These are phyloP conservation scores for Chrysosporium queenslandicum DNA, from an alignment of 2,329 filamentous ascomycete species.

Conservation along the genomic window DNA sequence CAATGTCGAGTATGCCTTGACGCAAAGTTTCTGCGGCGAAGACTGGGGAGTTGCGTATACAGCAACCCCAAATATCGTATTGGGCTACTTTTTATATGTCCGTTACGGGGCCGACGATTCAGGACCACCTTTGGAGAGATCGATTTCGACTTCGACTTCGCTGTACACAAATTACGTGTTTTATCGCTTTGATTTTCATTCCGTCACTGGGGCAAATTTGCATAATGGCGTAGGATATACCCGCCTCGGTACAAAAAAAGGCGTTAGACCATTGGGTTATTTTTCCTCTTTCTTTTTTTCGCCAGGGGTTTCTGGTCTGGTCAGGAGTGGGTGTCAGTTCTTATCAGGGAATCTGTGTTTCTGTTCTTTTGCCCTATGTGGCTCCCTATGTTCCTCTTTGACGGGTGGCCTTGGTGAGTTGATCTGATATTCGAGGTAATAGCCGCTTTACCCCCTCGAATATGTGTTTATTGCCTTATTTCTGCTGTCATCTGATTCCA, in stretches of 20 bases:
- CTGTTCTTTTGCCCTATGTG: background rate
- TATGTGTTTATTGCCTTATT: background rate
- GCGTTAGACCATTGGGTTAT: constrained; percentile 15
- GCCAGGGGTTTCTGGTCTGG: constrained; percentile 4
- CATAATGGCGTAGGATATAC: constrained; percentile 43
- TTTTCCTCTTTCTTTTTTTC: too few species aligned
- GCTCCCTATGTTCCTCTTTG: background rate
- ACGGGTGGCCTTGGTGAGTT: background rate
- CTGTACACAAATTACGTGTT: constrained; percentile 21
- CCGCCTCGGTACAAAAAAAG: constrained; percentile 27
- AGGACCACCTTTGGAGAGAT: constrained; percentile 6
- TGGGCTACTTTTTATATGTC: background rate
- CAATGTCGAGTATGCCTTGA: background rate
- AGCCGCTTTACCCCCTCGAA: background rate
- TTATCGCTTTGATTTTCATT: constrained; percentile 17
- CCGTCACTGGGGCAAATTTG: constrained; percentile 22
- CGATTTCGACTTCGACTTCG: constrained; percentile 12
- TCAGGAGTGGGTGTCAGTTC: constrained; percentile 6
- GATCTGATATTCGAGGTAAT: constrained; percentile 7
- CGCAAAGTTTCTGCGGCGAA: constrained; percentile 6
- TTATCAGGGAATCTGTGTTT: background rate
- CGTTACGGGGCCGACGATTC: constrained; percentile 11
- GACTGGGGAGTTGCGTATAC: background rate
- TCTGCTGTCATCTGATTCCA: background rate
- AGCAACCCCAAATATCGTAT: background rate